Percentiles rank a stretch among this genome's conserved stretches.
Evolutionary conservation across 331 rosid species (phyloP).

Genomic region (Rosa hybrid): DNA sequence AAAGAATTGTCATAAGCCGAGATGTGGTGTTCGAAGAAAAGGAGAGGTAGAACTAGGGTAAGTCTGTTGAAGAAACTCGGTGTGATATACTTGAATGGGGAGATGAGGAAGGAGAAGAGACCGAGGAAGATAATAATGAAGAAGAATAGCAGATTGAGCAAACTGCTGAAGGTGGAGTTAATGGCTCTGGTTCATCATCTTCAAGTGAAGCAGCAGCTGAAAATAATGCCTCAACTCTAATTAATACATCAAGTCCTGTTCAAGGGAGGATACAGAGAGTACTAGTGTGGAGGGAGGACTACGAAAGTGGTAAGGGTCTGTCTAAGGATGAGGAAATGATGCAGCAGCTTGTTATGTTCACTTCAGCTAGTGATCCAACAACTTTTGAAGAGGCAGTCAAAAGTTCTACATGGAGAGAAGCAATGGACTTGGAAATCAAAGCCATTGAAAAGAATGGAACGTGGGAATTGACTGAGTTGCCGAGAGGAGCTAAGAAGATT

Average conservation of each 20-base stretch:
- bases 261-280: not conserved
- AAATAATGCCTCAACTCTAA: too few species aligned
- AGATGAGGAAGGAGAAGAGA: not conserved
- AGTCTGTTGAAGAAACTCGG: not conserved
- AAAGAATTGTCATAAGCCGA: not conserved
- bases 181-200: not conserved
- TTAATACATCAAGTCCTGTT: not conserved
- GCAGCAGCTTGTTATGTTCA: not conserved
- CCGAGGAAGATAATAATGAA: too few species aligned
- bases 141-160: not conserved
- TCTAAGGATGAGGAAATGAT: not conserved
- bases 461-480: not conserved
- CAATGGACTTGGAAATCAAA: not conserved
- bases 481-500: not conserved
- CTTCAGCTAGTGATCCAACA: not conserved
- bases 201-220: not conserved
- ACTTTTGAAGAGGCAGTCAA: not conserved
- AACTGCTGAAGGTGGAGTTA: not conserved
- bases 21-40: not conserved
- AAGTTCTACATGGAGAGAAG: not conserved
- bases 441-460: not conserved
- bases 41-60: not conserved
- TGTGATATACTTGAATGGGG: not conserved
- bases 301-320: not conserved
- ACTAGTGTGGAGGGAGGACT: not conserved